phyloP scores from a whole-genome alignment of 345 rosid species.

The Pseudoturritis turrita region DNA sequence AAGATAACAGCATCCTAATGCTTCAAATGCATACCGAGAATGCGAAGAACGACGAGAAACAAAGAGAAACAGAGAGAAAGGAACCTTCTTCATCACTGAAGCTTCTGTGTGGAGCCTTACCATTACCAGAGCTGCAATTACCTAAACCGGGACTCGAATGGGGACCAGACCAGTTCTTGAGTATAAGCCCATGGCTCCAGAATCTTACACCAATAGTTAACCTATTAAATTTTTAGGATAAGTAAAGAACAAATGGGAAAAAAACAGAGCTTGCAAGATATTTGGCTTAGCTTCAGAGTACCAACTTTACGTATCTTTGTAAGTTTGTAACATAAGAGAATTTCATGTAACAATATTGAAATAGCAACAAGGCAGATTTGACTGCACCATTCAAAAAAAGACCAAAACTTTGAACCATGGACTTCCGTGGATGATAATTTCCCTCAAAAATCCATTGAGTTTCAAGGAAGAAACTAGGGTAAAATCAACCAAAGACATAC shows the following conservation, averaged over 20 bases:
- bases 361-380: background rate
- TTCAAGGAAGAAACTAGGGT: background rate
- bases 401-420: slow-evolving; percentile 2
- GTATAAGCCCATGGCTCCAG: slow-evolving; percentile 87
- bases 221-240: slow-evolving; percentile 46
- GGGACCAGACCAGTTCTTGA: slow-evolving; percentile 57
- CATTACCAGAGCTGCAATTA: slow-evolving; percentile 64
- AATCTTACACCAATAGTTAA: slow-evolving; percentile 49
- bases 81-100: slow-evolving; percentile 37
- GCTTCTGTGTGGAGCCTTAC: slow-evolving; percentile 42
- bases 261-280: slow-evolving; percentile 7
- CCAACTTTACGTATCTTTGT: background rate
- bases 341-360: background rate
- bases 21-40: background rate
- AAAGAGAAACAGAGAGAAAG: slow-evolving; percentile 3
- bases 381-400: background rate
- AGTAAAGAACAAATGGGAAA: background rate
- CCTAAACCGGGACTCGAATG: slow-evolving; percentile 62
- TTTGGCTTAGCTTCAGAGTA: background rate
- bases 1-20: slow-evolving; percentile 13
- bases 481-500: too few relatives aligned
- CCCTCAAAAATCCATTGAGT: background rate
- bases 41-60: background rate
- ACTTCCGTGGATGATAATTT: background rate
- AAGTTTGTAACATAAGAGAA: slow-evolving; percentile 9